These are phyloP conservation scores for Punica granatum DNA, from an alignment of 345 rosid genomes.

Conservation along the genomic window DNA sequence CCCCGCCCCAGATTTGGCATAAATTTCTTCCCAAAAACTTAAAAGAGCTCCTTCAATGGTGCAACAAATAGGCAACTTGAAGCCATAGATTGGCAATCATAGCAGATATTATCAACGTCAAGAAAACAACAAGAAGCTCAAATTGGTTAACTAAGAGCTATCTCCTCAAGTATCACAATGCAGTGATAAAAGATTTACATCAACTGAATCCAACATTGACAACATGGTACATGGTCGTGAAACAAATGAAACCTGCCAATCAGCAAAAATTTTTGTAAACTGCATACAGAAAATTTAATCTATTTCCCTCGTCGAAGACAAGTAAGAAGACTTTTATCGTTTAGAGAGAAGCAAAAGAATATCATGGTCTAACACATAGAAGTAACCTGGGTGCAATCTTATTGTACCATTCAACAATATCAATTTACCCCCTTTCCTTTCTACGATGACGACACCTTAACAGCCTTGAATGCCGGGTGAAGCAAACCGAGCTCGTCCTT, in stretches of 20 bases:
- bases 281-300: neutral
- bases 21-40: too few species aligned
- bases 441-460: constrained; percentile 14
- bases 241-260: neutral
- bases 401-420: neutral
- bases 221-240: neutral
- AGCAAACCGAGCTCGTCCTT: constrained; percentile 37
- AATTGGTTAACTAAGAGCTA: neutral
- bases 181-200: neutral
- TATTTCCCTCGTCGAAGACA: neutral
- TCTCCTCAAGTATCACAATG: neutral
- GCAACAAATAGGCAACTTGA: too few species aligned
- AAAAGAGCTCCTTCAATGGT: too few species aligned
- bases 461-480: constrained; percentile 33
- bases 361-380: neutral
- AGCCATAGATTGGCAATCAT: too few species aligned
- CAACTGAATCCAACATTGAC: neutral
- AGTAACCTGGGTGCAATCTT: neutral
- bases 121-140: too few species aligned
- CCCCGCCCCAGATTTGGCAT: too few species aligned
- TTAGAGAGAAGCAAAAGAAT: neutral
- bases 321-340: neutral
- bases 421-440: too few species aligned
- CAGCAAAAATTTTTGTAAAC: neutral
- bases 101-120: too few species aligned